A percentile compares a stretch with the other conserved stretches of the same genome.
Conservation (phyloP, 805 yeast species). For the Ogataea naganishii region DNA sequence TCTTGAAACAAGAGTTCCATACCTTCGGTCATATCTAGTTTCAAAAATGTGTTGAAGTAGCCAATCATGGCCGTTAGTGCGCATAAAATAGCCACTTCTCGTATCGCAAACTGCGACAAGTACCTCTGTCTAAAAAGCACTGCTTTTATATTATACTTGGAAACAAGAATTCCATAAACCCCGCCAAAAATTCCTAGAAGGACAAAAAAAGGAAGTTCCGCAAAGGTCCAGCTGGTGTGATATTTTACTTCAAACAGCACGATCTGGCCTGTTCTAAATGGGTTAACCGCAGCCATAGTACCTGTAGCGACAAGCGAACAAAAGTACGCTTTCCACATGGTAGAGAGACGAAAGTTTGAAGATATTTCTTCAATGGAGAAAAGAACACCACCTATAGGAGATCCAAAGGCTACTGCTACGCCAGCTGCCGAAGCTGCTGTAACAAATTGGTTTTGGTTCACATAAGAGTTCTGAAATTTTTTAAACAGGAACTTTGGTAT, state of each 20-base stretch:
- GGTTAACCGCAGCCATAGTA: slow-evolving; percentile 71
- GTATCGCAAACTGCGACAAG: slow-evolving; percentile 46
- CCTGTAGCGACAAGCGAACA: slow-evolving; percentile 86
- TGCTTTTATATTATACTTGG: slow-evolving; percentile 65
- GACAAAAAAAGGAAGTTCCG: slow-evolving; percentile 75
- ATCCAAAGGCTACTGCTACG: slow-evolving; percentile 96
- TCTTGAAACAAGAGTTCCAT: slow-evolving; percentile 88
- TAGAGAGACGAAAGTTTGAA: slow-evolving; percentile 59
- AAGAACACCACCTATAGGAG: slow-evolving; percentile 93
- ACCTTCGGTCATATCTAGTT: slow-evolving; percentile 89
- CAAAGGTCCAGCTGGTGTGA: slow-evolving; percentile 77
- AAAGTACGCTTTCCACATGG: slow-evolving; percentile 87
- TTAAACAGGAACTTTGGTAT: slow-evolving; percentile 45
- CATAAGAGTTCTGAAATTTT: slow-evolving; percentile 35
- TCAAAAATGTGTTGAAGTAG: slow-evolving; percentile 74
- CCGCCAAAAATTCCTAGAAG: slow-evolving; percentile 89
- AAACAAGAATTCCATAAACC: slow-evolving; percentile 70
- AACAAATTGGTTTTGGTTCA: slow-evolving; percentile 46
- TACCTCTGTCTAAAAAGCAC: slow-evolving; percentile 71
- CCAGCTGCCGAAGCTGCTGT: slow-evolving; percentile 97
- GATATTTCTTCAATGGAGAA: slow-evolving; percentile 91
- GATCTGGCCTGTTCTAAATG: slow-evolving; percentile 90
- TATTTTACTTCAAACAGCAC: slow-evolving; percentile 90
- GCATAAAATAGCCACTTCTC: slow-evolving; percentile 66
- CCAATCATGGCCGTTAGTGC: slow-evolving; percentile 66